Conservation (phyloP, 371 early-diverging fungal genomes). For the Mortierella sp. region DNA sequence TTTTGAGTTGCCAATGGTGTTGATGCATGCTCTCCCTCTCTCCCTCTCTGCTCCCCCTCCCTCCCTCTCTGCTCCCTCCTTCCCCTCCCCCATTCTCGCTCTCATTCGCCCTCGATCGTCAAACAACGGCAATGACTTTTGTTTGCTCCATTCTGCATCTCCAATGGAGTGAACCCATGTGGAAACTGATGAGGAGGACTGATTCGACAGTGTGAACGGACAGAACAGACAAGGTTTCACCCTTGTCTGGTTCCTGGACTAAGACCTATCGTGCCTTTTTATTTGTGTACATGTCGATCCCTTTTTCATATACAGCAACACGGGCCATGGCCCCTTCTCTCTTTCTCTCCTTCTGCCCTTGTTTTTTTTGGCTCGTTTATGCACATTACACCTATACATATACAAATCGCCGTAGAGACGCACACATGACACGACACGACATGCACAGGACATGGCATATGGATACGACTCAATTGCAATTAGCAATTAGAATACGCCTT, state of each 20-base stretch:
- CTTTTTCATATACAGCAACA: neutral
- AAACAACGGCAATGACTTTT: neutral
- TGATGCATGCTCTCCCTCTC: neutral
- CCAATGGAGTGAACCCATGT: too few species aligned
- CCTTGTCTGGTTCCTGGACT: neutral
- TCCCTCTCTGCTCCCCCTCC: slow-evolving; percentile 4
- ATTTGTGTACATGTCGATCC: neutral
- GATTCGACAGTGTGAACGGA: neutral
- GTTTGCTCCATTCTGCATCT: neutral
- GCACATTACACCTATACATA: neutral
- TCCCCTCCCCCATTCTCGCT: neutral
- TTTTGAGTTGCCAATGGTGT: neutral
- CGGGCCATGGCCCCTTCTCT: slow-evolving; percentile 3
- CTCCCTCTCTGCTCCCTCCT: neutral
- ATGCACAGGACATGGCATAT: neutral
- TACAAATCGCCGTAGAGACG: too few species aligned
- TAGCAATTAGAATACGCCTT: neutral
- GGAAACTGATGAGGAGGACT: neutral
- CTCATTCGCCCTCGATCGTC: slow-evolving; percentile 1
- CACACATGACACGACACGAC: neutral
- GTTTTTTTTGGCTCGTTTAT: neutral
- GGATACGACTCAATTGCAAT: neutral
- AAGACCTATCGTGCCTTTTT: neutral
- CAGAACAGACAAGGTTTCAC: neutral
- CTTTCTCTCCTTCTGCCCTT: neutral